A percentile compares a stretch with the other conserved stretches of the same genome.
Evolutionary conservation across 1,284 basidiomycete genomes (phyloP).

Genomic region (Leccinum solheimii): DNA sequence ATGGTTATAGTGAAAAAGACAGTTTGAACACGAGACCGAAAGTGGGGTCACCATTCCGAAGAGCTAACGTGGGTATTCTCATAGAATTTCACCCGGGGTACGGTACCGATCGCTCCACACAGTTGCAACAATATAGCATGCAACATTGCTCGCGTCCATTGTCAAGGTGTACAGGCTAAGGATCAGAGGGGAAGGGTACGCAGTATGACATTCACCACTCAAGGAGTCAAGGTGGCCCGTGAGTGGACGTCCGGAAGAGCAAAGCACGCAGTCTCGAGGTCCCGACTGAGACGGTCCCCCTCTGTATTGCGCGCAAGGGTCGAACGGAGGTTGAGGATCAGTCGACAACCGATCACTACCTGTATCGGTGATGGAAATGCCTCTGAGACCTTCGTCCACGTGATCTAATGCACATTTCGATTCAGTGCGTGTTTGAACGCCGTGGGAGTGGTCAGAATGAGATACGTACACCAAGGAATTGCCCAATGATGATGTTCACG

Average conservation of each 20-base stretch:
- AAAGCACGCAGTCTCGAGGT: not conserved
- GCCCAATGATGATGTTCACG: not conserved
- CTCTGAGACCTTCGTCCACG: not conserved
- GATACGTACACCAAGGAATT: not conserved
- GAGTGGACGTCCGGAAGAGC: not conserved
- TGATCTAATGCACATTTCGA: not conserved
- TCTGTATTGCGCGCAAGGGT: not conserved
- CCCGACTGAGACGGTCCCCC: not conserved
- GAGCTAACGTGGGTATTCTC: too few relatives aligned
- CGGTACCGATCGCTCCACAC: too few relatives aligned
- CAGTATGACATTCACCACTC: too few relatives aligned
- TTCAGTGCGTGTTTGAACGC: not conserved
- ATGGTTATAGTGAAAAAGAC: too few relatives aligned
- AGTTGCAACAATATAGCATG: too few relatives aligned
- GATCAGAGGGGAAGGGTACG: too few relatives aligned
- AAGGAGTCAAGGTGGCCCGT: too few relatives aligned
- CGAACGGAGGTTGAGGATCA: slow-evolving; percentile 7
- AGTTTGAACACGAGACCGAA: too few relatives aligned
- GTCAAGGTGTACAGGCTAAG: too few relatives aligned
- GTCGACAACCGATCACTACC: slow-evolving; percentile 3
- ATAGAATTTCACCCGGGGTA: too few relatives aligned
- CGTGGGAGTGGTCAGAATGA: not conserved
- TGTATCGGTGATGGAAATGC: not conserved
- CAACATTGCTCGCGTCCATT: too few relatives aligned
- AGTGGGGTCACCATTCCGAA: too few relatives aligned